Percentiles rank a stretch among this genome's conserved stretches.
Evolutionary conservation across 108 stramenopile genomes (phyloP).

Genomic region (Fragilaria radians): DNA sequence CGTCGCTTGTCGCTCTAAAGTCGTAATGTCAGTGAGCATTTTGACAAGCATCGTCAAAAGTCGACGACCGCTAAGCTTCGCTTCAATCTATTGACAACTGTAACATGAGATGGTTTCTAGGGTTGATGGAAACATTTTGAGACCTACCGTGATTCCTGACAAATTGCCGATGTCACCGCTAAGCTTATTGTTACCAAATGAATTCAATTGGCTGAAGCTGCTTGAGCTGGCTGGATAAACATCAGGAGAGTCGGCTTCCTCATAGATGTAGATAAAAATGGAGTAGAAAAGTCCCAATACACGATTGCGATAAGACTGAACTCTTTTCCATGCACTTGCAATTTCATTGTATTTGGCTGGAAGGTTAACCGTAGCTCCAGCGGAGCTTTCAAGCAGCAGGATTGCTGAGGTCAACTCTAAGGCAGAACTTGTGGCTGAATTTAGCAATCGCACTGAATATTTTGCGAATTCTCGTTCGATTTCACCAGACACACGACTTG

Average conservation of each 20-base stretch:
- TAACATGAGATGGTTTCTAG: not conserved
- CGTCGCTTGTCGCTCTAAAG: conserved; percentile 13
- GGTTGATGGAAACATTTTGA: no score
- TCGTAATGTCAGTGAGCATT: conserved; percentile 34
- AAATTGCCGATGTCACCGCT: conserved; percentile 73
- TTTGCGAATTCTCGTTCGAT: conserved; percentile 75
- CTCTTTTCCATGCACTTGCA: conserved; percentile 47
- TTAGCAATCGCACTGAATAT: conserved; percentile 71
- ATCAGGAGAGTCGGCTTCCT: conserved; percentile 20
- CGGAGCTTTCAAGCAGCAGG: not conserved
- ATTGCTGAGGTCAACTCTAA: conserved; percentile 38
- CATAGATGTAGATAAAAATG: conserved; percentile 45
- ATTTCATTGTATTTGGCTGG: conserved; percentile 19
- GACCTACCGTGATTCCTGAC: conserved; percentile 31
- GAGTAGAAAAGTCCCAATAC: conserved; percentile 63
- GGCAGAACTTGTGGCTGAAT: conserved; percentile 29
- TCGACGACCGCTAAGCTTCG: conserved; percentile 45
- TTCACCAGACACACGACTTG: conserved; percentile 51
- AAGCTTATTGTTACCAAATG: conserved; percentile 49
- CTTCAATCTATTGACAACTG: conserved; percentile 15
- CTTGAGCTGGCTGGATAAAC: not conserved
- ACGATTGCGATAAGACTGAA: conserved; percentile 51
- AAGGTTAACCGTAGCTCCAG: not conserved
- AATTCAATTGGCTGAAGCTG: conserved; percentile 9
- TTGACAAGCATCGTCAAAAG: conserved; percentile 33